Base-by-base conservation (phyloP, 768 basidiomycete species). In the Collybia sp. region DNA sequence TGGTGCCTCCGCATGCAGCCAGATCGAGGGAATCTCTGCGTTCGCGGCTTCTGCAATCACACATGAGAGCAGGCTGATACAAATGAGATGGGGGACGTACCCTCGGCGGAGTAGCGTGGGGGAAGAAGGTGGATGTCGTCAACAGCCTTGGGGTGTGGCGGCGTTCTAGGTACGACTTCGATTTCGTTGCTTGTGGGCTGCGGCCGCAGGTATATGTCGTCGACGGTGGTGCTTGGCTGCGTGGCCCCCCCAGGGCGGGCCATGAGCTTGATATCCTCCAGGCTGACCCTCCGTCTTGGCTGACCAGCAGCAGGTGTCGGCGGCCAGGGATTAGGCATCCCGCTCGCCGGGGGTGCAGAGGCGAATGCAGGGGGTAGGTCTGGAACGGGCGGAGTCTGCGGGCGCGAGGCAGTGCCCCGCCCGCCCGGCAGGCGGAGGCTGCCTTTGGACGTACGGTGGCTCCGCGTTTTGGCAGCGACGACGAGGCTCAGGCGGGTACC, bases 401-500 rank as follows among this genome's bases (percentile, higher is more conserved):
- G 59, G 68, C 1, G 64, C 62, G 31, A 60, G 69, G 19, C 54
- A 70, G n/a, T 55, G 66, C 3, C 46, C n/a, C 1, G 57, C 10
- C n/a, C 66, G 41, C 41, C 70, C 42, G 79, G 82, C 17, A 88
- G 65, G 1, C 87, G 77, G 6, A 90, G 64, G 56, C 83, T 87
- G 17, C 79, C 75, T 52, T 82, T 79, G 4, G 85, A 86, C 6
- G 78, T 71, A 1, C 83, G 72, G 36, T 71, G 68, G 58, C 83
- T 85, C 34, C 86, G 75, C 47, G 67, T 75, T 47, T 78, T 76
- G 1, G 88, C 88, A 4, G 88, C 82, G 4, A 74, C 73, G 2
- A 90, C 71, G 6, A 74, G 70, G 32, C 70, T 69, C 33, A 48
- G 45, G n/a, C 36, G 53, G 17, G 46, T 59, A 45, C 42, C 35